phyloP scores from a whole-genome alignment of 208 protist genomes.

The Leptomonas seymouri region DNA sequence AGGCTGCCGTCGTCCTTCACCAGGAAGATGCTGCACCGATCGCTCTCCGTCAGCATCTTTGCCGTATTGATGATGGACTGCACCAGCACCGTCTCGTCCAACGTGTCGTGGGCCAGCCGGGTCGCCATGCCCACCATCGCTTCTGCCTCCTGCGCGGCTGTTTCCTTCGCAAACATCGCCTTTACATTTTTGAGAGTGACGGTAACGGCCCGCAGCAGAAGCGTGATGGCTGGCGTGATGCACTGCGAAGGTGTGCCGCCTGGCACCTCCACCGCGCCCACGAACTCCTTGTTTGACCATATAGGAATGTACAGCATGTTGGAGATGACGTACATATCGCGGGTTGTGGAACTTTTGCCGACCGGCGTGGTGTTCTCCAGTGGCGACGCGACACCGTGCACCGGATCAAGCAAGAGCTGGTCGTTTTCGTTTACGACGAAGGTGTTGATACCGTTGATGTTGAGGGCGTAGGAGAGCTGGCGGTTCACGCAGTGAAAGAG shows the following conservation, averaged over 20 bases:
- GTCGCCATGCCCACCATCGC: slow-evolving; percentile 86
- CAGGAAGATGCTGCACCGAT: slow-evolving; percentile 76
- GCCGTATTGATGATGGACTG: slow-evolving; percentile 84
- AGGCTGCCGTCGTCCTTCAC: slow-evolving; percentile 55
- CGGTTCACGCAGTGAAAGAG: slow-evolving; percentile 52
- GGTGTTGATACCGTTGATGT: slow-evolving; percentile 31
- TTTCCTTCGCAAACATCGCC: slow-evolving; percentile 1
- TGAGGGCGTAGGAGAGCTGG: slow-evolving; percentile 28
- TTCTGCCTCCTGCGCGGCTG: slow-evolving; percentile 64
- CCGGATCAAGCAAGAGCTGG: slow-evolving; percentile 57
- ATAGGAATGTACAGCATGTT: slow-evolving; percentile 74
- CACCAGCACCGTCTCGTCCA: slow-evolving; percentile 73
- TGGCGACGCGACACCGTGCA: slow-evolving; percentile 51
- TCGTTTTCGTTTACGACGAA: slow-evolving; percentile 58
- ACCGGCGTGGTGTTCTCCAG: slow-evolving; percentile 54
- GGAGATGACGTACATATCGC: slow-evolving; percentile 38
- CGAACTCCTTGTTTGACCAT: slow-evolving; percentile 33
- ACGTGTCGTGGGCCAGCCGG: slow-evolving; percentile 74
- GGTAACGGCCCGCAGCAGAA: slow-evolving; percentile 39
- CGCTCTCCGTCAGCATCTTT: slow-evolving; percentile 70
- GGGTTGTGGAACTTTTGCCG: slow-evolving; percentile 41
- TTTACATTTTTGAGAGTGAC: slow-evolving; percentile 22
- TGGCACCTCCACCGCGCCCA: slow-evolving; percentile 69
- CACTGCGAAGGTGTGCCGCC: slow-evolving; percentile 15
- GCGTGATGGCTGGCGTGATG: slow-evolving; percentile 1